These are phyloP conservation scores for Chytriomyces sp. DNA, from an alignment of 192 early-diverging fungal species.

Conservation along the genomic window DNA sequence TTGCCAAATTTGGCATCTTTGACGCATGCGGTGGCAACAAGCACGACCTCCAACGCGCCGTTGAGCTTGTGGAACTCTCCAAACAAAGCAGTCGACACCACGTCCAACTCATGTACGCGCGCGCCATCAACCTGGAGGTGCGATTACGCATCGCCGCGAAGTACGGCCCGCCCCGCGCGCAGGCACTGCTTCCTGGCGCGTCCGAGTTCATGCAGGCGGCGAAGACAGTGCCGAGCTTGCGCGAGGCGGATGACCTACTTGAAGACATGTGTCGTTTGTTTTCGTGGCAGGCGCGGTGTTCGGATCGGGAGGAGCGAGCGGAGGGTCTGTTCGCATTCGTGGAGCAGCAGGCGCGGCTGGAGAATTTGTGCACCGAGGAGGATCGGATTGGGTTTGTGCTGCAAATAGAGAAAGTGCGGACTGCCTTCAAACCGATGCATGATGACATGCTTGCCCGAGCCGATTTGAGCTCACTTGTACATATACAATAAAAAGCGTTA, in stretches of 20 bases:
- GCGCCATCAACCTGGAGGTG: background rate
- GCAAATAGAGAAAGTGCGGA: background rate
- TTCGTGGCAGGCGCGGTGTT: background rate
- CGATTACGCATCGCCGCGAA: background rate
- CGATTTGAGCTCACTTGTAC: too few relatives aligned
- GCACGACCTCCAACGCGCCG: background rate
- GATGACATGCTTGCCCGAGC: background rate
- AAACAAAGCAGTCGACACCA: background rate
- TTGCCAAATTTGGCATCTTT: background rate
- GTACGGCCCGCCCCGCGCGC: background rate
- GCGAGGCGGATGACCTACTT: background rate
- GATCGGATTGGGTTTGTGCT: background rate
- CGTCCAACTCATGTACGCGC: background rate
- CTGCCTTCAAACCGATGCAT: background rate
- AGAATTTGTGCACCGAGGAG: background rate
- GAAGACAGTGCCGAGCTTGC: background rate
- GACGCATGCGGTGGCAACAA: background rate
- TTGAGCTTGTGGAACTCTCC: slow-evolving; percentile 2
- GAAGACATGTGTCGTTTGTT: background rate
- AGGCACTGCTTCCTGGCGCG: background rate
- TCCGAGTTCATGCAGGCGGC: background rate
- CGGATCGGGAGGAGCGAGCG: background rate
- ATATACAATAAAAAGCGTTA: too few relatives aligned
- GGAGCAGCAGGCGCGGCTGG: background rate
- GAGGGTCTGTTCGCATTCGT: background rate